Conservation (phyloP, 805 yeast genomes). For the Phaffomyces thermotolerans region DNA sequence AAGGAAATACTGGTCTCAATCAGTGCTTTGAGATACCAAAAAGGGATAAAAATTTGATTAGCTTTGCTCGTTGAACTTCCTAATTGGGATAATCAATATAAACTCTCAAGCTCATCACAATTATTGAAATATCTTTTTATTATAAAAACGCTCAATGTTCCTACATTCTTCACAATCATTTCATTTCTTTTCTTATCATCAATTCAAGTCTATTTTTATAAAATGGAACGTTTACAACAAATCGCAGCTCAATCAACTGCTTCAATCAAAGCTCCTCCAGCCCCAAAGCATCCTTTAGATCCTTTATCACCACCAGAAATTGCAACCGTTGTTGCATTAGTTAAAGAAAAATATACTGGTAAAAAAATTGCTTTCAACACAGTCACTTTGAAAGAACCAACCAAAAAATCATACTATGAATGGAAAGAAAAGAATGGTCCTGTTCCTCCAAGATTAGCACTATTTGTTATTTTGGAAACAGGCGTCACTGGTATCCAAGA, state of each 20-base stretch:
- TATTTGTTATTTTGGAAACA: slow-evolving; percentile 51
- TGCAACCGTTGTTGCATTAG: slow-evolving; percentile 44
- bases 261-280: slow-evolving; percentile 43
- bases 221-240: slow-evolving; percentile 63
- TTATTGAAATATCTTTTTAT: too few species aligned
- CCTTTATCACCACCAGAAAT: slow-evolving; percentile 63
- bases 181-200: too few species aligned
- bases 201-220: too few species aligned
- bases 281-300: slow-evolving; percentile 62
- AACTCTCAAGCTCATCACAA: not conserved
- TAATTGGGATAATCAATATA: not conserved
- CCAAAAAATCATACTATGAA: slow-evolving; percentile 50
- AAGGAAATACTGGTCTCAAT: not conserved
- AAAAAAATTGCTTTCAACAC: slow-evolving; percentile 53
- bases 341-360: slow-evolving; percentile 42
- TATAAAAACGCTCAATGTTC: too few species aligned
- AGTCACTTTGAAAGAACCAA: slow-evolving; percentile 64
- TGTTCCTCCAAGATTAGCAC: slow-evolving; percentile 63
- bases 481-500: slow-evolving; percentile 61
- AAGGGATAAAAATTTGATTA: not conserved
- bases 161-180: too few species aligned
- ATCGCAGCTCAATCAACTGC: slow-evolving; percentile 56
- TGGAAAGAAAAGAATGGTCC: slow-evolving; percentile 60
- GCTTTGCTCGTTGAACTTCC: not conserved
- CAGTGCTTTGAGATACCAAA: not conserved